Base-by-base conservation (phyloP, 208 protist genomes). In the Leishmania tropica region DNA sequence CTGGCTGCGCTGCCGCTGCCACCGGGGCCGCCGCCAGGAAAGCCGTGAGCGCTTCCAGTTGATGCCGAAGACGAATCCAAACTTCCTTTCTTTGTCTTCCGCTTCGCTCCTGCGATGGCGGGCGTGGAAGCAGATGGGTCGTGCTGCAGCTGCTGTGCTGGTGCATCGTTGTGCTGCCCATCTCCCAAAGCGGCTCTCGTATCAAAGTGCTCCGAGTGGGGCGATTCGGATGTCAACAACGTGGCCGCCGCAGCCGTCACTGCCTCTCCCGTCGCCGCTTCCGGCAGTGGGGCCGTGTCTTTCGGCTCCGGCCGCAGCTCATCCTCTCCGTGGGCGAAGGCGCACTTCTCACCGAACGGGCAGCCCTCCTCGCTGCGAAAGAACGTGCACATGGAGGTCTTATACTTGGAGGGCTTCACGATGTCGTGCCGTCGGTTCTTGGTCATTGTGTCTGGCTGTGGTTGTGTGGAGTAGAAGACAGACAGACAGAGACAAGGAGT, bases 371-470 rank as follows among this genome's bases (percentile, higher is more conserved):
- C 79, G 42, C 83, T 92, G 24, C 88, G 24, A 56, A 89, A 95
- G 81, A 93, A 97, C 19, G 83, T 88, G 79, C 92, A 97, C 35
- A 97, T 90, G n/a, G 87, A 94, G 74, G 94, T 96, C 83, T 97
- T 97, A 80, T 89, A 95, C 87, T 96, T 97, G 74, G 91, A 94
- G 56, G 90, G 85, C 79, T 97, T 97, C 37, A 96, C 94, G 70
- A 94, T 95, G 81, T 95, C 92, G 81, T 94, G 93, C 45, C 87
- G 88, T 6, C 90, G 77, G 64, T 88, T 93, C 53, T 90, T 90
- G 10, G 81, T 86, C 90, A 94, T 96, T n/a, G 31, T 76, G 48
- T 2, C 37, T 35, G 8, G 37, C 7, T 28, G 37, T 19, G 35
- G 4, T 5, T 24, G 56, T 5, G 53, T 51, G 13, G 35, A 2